phyloP scores from a whole-genome alignment of 2,329 filamentous ascomycete species.

The Atkinsonella texensis region DNA sequence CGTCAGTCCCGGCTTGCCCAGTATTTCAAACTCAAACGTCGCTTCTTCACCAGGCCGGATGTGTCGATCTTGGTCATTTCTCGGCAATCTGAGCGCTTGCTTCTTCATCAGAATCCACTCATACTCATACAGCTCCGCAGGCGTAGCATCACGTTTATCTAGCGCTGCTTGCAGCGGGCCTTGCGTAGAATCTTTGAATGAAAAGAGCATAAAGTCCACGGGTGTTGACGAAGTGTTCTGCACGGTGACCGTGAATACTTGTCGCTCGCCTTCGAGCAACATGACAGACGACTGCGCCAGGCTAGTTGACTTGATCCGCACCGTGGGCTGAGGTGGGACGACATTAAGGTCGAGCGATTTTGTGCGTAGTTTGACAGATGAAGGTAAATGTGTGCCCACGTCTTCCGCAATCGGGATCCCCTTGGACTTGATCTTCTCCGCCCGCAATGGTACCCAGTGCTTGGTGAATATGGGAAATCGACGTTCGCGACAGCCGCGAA shows the following conservation, averaged over 20 bases:
- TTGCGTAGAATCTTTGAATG: constrained; percentile 81
- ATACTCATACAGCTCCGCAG: constrained; percentile 74
- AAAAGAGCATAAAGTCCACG: constrained; percentile 76
- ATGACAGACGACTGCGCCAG: constrained; percentile 78
- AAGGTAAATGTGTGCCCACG: constrained; percentile 19
- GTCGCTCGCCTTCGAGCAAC: constrained; percentile 82
- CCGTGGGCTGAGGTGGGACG: constrained; percentile 65
- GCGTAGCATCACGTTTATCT: constrained; percentile 61
- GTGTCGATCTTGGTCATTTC: constrained; percentile 38
- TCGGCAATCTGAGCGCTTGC: constrained; percentile 51
- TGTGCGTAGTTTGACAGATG: constrained; percentile 31
- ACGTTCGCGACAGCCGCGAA: constrained; percentile 70
- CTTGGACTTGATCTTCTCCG: constrained; percentile 64
- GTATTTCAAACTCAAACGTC: constrained; percentile 70
- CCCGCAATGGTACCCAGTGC: constrained; percentile 59
- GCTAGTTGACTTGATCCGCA: constrained; percentile 64
- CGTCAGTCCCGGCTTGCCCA: constrained; percentile 76
- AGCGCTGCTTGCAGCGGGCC: constrained; percentile 63
- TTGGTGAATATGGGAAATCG: constrained; percentile 74
- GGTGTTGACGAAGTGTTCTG: constrained; percentile 67
- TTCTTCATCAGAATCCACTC: constrained; percentile 67
- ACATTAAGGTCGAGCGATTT: constrained; percentile 55
- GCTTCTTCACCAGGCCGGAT: constrained; percentile 57
- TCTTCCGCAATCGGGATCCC: constrained; percentile 49
- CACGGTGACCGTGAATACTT: constrained; percentile 65